Base-by-base conservation (phyloP, 177 flowering plant species). In the Telopea speciosissima region DNA sequence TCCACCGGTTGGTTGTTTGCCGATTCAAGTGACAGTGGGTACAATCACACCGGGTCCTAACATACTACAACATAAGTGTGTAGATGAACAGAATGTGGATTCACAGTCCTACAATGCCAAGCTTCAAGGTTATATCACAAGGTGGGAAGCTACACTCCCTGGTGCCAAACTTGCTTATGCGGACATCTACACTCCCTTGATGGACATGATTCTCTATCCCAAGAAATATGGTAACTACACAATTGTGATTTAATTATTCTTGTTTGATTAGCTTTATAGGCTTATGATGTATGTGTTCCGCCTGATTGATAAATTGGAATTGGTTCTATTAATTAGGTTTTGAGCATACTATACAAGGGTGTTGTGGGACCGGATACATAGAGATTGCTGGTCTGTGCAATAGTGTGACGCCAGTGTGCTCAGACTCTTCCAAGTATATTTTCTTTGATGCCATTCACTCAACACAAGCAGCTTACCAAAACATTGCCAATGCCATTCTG, bases 1-100 rank as follows among this genome's bases (percentile, higher is more conserved):
- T 17, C 82, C 82, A 14, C 84, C 82, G 19, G 44, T 77, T 5
- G 82, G 84, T 16, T 82, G 84, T 45, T 31, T 82, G 66, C 82
- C 82, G 3, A 1, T 82, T 1, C 80, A 77, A 44, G 74, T 69
- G 67, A 72, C 79, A 0, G 54, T 66, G 2, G 75, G 71, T 5
- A 73, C 70, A 67, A 5, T 78, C 1, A 5, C 67, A 5, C 71
- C 74, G 21, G 45, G 61, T 42, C 2, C 26, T 6, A 52, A 63
- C 70, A 24, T 22, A 56, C 63, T 78, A 1, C 71, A 59, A 21
- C 79, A 76, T 2, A 40, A 8, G 1, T 81, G 86, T 49, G 65
- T 63, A 1, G 62, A 71, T n/a, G 33, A 72, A 54, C 76, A 83
- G 45, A 81, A 83, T 58, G 1, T 7, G 0, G 80, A 81, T 31